phyloP scores from a whole-genome alignment of 73 alveolate species.

The Symbiodinium pilosum region DNA sequence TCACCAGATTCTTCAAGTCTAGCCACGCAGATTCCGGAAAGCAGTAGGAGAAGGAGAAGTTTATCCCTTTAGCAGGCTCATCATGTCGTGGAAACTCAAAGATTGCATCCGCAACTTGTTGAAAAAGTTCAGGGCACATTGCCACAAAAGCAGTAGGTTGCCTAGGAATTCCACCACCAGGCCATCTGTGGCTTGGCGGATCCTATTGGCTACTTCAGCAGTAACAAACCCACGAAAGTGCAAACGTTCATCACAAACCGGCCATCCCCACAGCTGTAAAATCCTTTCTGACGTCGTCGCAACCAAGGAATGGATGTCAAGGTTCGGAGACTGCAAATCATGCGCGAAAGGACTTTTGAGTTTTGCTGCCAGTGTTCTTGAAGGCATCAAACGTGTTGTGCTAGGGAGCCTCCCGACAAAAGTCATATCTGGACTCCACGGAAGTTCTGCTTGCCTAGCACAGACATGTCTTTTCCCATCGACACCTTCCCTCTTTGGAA shows the following conservation, averaged over 20 bases:
- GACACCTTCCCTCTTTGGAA: neutral
- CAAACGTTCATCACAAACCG: neutral
- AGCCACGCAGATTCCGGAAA: neutral
- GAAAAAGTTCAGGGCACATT: neutral
- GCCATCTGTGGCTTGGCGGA: neutral
- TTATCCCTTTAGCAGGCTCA: neutral
- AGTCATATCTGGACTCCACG: neutral
- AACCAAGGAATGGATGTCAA: neutral
- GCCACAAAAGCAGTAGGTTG: neutral
- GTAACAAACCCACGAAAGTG: neutral
- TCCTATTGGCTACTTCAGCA: neutral
- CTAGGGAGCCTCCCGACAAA: neutral
- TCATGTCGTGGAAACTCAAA: neutral
- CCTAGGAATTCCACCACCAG: neutral
- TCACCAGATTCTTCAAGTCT: neutral
- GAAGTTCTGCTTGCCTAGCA: neutral
- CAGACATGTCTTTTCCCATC: neutral
- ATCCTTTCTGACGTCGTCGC: neutral
- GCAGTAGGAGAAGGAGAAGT: neutral
- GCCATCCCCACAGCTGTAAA: neutral
- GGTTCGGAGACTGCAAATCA: neutral
- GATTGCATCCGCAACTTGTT: neutral
- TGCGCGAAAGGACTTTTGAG: neutral
- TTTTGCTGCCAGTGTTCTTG: neutral
- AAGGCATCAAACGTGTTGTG: neutral